Evolutionary conservation across 257 asterid species (phyloP).

Genomic region (Mitragyna speciosa): DNA sequence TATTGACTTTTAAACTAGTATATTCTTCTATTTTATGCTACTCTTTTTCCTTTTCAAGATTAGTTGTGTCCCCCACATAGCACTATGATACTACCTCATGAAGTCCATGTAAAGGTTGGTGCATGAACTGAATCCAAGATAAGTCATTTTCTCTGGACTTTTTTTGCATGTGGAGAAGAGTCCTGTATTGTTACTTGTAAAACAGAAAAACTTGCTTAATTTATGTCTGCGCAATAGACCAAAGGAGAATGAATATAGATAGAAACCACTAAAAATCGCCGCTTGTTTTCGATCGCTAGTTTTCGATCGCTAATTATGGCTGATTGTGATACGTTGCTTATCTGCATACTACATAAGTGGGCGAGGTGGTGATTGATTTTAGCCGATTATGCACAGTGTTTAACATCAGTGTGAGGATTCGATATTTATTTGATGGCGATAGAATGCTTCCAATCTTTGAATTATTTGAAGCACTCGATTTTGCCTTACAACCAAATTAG

Average conservation of each 20-base stretch:
- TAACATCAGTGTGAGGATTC: not conserved
- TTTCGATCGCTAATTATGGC: not conserved
- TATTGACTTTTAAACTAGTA: conserved; percentile 19
- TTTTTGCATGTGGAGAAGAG: not conserved
- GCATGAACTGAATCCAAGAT: conserved; percentile 11
- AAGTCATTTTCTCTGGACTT: not conserved
- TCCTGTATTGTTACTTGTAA: not conserved
- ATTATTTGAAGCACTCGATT: not conserved
- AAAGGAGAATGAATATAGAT: not conserved
- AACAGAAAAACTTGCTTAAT: not conserved
- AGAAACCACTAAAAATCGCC: not conserved
- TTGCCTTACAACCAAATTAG: not conserved
- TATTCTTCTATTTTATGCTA: not conserved
- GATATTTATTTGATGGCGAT: conserved; percentile 1
- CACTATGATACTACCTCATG: not conserved
- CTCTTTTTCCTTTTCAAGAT: not conserved
- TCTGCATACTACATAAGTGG: not conserved
- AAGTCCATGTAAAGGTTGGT: not conserved
- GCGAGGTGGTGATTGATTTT: conserved; percentile 1
- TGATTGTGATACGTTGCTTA: not conserved
- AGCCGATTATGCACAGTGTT: not conserved
- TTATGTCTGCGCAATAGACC: not conserved
- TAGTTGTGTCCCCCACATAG: not conserved
- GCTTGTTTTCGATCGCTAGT: not conserved
- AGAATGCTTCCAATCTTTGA: not conserved